A percentile compares a stretch with the other conserved stretches of the same genome.
phyloP scores from a whole-genome alignment of 2,329 filamentous ascomycete species.

The Fusarium ramigenum region DNA sequence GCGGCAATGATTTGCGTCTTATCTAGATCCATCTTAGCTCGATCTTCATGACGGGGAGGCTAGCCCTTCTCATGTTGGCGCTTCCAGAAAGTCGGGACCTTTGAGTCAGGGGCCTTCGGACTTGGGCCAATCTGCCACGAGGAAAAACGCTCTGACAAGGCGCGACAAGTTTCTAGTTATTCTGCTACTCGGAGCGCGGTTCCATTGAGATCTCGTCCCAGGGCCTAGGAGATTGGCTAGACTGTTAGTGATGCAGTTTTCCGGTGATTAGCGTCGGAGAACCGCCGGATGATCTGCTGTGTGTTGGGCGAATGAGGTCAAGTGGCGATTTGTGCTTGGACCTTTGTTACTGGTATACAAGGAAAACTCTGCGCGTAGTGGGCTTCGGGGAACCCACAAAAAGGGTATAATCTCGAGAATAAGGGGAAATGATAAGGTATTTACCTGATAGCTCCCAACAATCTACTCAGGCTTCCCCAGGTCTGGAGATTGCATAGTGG shows the following conservation, averaged over 20 bases:
- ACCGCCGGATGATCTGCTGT: not conserved
- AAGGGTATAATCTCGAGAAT: not conserved
- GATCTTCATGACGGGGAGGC: not conserved
- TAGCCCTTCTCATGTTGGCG: not conserved
- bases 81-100: not conserved
- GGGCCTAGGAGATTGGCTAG: not conserved
- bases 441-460: not conserved
- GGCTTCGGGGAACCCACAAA: not conserved
- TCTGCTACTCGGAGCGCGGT: not conserved
- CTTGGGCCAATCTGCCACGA: not conserved
- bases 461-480: not conserved
- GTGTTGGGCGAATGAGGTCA: not conserved
- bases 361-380: not conserved
- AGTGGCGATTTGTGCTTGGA: not conserved
- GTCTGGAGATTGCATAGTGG: not conserved
- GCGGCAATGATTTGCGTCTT: not conserved
- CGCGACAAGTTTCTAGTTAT: not conserved
- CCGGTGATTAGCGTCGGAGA: not conserved
- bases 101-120: not conserved
- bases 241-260: not conserved
- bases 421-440: not conserved
- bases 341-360: not conserved
- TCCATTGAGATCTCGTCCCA: not conserved
- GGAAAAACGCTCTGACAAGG: not conserved
- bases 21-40: not conserved